Evolutionary conservation across 2,329 filamentous ascomycete species (phyloP).

Genomic region (Coniochaeta ligniaria): DNA sequence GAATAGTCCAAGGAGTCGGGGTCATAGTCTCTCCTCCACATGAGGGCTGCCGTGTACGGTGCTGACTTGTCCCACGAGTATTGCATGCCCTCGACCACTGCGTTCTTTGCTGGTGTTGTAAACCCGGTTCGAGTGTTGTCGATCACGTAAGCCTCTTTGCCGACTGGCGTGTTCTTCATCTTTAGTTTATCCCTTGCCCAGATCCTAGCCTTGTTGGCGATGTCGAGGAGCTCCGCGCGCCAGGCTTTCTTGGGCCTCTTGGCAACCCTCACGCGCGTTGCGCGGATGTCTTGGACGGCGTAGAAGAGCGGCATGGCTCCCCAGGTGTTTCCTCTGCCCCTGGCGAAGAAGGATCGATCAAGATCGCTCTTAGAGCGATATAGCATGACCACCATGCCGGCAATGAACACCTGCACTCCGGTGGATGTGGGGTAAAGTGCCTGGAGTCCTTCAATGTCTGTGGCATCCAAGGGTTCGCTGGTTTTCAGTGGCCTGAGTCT

Average conservation of each 20-base stretch:
- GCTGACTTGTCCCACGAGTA: no score
- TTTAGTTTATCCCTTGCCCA: not conserved
- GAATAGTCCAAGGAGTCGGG: no score
- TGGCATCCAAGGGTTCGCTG: not conserved
- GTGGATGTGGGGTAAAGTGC: not conserved
- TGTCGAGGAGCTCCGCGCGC: not conserved
- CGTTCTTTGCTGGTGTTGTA: no score
- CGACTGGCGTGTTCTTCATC: no score
- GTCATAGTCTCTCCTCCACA: no score
- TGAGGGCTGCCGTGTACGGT: no score
- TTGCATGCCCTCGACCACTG: no score
- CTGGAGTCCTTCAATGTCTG: not conserved
- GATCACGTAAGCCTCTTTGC: not conserved
- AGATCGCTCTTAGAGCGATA: not conserved
- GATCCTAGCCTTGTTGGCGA: not conserved
- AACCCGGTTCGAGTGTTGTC: not conserved
- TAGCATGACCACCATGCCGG: not conserved
- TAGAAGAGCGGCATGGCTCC: not conserved
- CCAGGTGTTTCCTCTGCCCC: not conserved
- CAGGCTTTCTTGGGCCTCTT: no score
- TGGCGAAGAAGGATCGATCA: not conserved
- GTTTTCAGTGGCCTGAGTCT: not conserved
- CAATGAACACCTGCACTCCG: not conserved
- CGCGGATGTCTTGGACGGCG: not conserved
- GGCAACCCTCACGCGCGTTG: no score